Evolutionary conservation across 2,329 filamentous ascomycete species (phyloP).

Genomic region (Lasiodiplodia citricola): DNA sequence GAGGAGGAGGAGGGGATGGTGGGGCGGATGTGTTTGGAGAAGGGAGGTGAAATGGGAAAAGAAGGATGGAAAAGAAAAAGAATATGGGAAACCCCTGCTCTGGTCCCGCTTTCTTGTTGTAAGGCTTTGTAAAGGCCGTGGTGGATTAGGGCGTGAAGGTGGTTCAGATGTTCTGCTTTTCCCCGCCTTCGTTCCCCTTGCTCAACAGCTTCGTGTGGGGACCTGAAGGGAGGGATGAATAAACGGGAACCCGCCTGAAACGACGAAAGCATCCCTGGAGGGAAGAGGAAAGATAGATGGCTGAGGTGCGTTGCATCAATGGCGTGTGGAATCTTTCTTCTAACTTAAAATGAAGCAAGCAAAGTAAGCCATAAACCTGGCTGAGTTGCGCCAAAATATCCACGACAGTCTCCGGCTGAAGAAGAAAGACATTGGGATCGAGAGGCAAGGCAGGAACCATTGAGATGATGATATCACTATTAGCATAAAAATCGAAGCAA

Average conservation of each 20-base stretch:
- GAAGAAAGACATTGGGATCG: background rate
- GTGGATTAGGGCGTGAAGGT: too few relatives aligned
- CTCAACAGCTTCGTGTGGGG: too few relatives aligned
- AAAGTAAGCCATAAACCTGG: background rate
- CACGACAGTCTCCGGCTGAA: background rate
- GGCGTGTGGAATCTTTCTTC: background rate
- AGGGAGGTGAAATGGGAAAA: background rate
- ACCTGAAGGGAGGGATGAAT: too few relatives aligned
- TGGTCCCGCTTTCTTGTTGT: too few relatives aligned
- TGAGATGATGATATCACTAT: background rate
- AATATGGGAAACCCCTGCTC: too few relatives aligned
- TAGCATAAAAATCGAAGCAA: background rate
- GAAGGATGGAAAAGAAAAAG: too few relatives aligned
- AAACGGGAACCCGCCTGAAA: too few relatives aligned
- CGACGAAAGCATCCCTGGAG: too few relatives aligned
- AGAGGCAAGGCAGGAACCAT: background rate
- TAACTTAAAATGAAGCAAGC: background rate
- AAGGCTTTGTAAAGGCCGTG: too few relatives aligned
- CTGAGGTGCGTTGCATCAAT: background rate
- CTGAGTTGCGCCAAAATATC: background rate
- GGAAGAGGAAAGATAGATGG: too few relatives aligned
- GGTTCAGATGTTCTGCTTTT: too few relatives aligned
- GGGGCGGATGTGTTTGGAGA: background rate
- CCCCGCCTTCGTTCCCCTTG: too few relatives aligned
- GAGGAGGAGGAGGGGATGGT: background rate